A percentile compares a stretch with the other conserved stretches of the same genome.
Evolutionary conservation across 2,329 filamentous ascomycete genomes (phyloP).

Genomic region (Botryotinia narcissicola): DNA sequence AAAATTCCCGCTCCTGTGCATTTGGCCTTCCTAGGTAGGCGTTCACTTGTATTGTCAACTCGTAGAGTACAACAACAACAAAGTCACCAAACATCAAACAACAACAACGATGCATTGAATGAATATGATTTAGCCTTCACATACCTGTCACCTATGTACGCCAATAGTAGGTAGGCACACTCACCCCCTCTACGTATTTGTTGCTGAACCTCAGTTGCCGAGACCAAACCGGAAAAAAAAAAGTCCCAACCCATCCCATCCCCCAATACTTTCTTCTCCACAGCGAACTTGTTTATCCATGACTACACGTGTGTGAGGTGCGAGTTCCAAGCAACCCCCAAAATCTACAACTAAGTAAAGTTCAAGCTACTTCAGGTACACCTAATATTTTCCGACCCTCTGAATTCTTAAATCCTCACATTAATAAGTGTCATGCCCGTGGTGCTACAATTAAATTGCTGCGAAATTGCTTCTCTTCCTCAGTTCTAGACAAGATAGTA

Average conservation of each 20-base stretch:
- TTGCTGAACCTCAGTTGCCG: not conserved
- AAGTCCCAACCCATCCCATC: not conserved
- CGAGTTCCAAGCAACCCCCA: not conserved
- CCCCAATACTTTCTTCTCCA: constrained; percentile 11
- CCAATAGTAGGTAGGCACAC: not conserved
- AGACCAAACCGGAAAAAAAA: constrained; percentile 6
- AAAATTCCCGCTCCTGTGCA: not conserved
- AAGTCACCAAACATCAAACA: not conserved
- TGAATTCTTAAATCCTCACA: not conserved
- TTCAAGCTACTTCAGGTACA: constrained; percentile 9
- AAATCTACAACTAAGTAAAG: constrained; percentile 13
- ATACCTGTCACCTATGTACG: not conserved
- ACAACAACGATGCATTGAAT: not conserved
- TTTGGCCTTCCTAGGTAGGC: not conserved
- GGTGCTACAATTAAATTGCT: constrained; percentile 12
- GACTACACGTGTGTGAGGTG: constrained; percentile 10
- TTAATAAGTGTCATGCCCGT: constrained; percentile 19
- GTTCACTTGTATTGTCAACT: not conserved
- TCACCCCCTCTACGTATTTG: not conserved
- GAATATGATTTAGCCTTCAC: not conserved
- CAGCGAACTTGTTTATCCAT: constrained; percentile 9
- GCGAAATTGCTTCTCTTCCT: constrained; percentile 14
- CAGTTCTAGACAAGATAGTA: constrained; percentile 14
- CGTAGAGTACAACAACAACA: not conserved
- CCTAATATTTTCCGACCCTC: not conserved